phyloP scores from a whole-genome alignment of 352 stramenopile genomes.

The Lagenidium giganteum region DNA sequence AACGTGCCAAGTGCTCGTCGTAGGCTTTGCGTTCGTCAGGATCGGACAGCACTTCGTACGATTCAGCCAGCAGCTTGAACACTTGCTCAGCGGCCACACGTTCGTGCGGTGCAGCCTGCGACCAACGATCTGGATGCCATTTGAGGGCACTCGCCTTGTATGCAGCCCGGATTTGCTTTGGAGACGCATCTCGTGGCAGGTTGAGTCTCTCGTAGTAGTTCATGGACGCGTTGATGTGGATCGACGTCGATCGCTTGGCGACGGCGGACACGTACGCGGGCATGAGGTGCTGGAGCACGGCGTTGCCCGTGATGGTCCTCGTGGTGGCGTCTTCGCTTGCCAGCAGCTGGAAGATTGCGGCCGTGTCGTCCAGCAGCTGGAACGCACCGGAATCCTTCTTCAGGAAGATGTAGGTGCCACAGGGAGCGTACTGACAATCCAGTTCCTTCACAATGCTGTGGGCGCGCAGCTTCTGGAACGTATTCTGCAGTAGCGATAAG shows the following conservation, averaged over 20 bases:
- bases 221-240: constrained; percentile 65
- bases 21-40: constrained; percentile 41
- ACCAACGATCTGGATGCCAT: constrained; percentile 71
- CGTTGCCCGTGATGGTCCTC: constrained; percentile 46
- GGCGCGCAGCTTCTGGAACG: constrained; percentile 68
- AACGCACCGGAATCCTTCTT: constrained; percentile 30
- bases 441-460: constrained; percentile 59
- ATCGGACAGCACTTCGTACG: constrained; percentile 67
- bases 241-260: constrained; percentile 51
- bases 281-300: constrained; percentile 68
- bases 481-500: constrained; percentile 55
- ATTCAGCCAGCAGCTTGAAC: constrained; percentile 71
- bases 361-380: constrained; percentile 26
- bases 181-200: constrained; percentile 39
- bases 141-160: constrained; percentile 63
- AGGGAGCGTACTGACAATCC: constrained; percentile 64
- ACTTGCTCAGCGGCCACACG: constrained; percentile 44
- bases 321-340: constrained; percentile 30
- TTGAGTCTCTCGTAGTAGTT: constrained; percentile 67
- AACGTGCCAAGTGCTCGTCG: constrained; percentile 37
- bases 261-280: constrained; percentile 52
- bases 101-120: constrained; percentile 34
- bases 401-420: constrained; percentile 64
- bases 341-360: constrained; percentile 28
- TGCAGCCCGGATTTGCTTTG: constrained; percentile 45